Evolutionary conservation across 805 yeast genomes (phyloP), one percentile per base, ranked within the genome.

Genomic region (Wickerhamomyces kurtzmanii): DNA sequence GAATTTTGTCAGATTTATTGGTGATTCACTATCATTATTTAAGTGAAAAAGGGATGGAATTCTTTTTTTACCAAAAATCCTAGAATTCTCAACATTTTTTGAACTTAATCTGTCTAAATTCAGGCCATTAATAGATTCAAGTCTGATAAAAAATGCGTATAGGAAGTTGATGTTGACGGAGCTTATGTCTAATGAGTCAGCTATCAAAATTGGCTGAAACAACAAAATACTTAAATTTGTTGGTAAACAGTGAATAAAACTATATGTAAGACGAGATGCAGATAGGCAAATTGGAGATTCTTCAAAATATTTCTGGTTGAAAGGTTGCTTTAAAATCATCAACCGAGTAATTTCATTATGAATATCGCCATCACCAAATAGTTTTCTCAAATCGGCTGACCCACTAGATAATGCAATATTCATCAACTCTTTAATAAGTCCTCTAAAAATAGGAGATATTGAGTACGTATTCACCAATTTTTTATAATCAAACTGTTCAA

Each of bases 391-490:
- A 20, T 8, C n/a, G n/a, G n/a, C n/a, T n/a, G n/a, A n/a, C 5
- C 36, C 40, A 14, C 23, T 22, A 4, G 15, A 14, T 12, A n/a
- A 11, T 5, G 37, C 27, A 4, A 35, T 19, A n/a, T 5, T 22
- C 4, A 31, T 8, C 8, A 38, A 16, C 12, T 38, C 42, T 7
- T 23, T 17, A 9, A 33, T 17, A 12, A 35, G 10, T 8, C 29
- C 26, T 12, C 27, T 19, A 6, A 36, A 25, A 3, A 32, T 19
- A 13, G 32, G 32, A 20, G 22, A 28, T 3, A 28, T 8, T 6
- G 27, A 15, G 5, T 17, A 12, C 7, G 17, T 24, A 3, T 15
- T 3, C 12, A 25, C 9, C 8, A 35, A 17, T 6, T 9, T 17
- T 10, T 20, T 12, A 9, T 23, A 15, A 16, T 24, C 15, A 7